Conservation (phyloP, 2,329 filamentous ascomycete genomes). For the Phaeoacremonium minimum region DNA sequence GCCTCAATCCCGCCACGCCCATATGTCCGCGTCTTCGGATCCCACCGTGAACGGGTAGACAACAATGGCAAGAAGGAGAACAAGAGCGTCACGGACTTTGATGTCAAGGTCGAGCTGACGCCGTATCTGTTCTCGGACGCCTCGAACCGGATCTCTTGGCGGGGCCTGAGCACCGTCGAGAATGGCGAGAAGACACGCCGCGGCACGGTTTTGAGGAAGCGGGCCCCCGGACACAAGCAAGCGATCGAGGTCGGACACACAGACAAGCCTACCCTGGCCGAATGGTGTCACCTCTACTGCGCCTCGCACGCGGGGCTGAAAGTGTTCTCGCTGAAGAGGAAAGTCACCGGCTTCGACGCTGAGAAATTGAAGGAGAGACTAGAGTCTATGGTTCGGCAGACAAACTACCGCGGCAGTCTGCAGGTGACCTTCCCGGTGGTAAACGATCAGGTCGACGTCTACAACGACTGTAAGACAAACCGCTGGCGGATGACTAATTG, state of each 20-base stretch:
- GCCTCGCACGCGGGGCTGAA: constrained; percentile 54
- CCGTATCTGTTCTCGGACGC: constrained; percentile 49
- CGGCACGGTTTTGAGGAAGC: constrained; percentile 54
- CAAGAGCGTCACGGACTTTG: constrained; percentile 51
- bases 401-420: constrained; percentile 63
- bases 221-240: constrained; percentile 42
- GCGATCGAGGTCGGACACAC: constrained; percentile 36
- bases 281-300: constrained; percentile 69
- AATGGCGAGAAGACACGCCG: constrained; percentile 59
- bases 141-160: constrained; percentile 32
- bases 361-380: constrained; percentile 46
- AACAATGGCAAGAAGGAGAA: constrained; percentile 41
- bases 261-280: constrained; percentile 34
- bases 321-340: constrained; percentile 45
- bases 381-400: constrained; percentile 52
- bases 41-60: constrained; percentile 41
- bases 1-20: constrained; percentile 47
- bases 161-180: constrained; percentile 43
- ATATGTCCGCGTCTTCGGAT: constrained; percentile 46
- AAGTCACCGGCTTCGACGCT: constrained; percentile 58
- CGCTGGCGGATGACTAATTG: constrained; percentile 59
- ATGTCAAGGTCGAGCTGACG: constrained; percentile 54
- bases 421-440: constrained; percentile 55
- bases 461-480: constrained; percentile 59
- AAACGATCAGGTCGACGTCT: constrained; percentile 55